Conservation (phyloP, 441 rosid genomes). For the Iberis amara region DNA sequence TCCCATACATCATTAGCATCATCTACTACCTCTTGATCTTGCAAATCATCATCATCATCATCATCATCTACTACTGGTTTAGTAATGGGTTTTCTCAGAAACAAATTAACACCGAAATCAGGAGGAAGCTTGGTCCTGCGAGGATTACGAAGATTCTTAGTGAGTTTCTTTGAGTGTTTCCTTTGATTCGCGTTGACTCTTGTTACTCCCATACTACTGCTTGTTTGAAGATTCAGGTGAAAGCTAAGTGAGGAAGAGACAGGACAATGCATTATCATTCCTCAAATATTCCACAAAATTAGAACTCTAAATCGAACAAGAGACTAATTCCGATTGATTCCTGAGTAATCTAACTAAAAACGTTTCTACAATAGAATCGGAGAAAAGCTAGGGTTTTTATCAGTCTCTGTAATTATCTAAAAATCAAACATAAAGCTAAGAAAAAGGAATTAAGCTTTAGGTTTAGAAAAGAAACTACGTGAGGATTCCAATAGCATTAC, state of each 20-base stretch:
- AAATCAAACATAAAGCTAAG: slow-evolving; percentile 2
- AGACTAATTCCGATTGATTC: neutral
- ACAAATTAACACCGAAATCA: slow-evolving; percentile 70
- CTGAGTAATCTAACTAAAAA: slow-evolving; percentile 1
- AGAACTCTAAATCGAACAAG: neutral
- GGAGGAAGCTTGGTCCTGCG: slow-evolving; percentile 75
- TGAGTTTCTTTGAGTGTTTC: slow-evolving; percentile 34
- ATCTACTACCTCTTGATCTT: slow-evolving; percentile 18
- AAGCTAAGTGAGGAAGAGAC: slow-evolving; percentile 26
- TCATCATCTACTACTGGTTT: slow-evolving; percentile 10
- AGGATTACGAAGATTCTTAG: slow-evolving; percentile 58
- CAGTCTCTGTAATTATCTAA: neutral
- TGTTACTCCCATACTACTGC: neutral
- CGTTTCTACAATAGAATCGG: neutral
- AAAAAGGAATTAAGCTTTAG: slow-evolving; percentile 7
- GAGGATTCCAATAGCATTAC: neutral
- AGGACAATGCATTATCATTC: slow-evolving; percentile 21
- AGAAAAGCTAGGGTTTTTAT: slow-evolving; percentile 19
- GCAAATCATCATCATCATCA: no score
- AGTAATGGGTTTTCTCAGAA: slow-evolving; percentile 49
- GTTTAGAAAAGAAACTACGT: neutral
- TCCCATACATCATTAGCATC: slow-evolving; percentile 43
- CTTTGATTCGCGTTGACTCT: slow-evolving; percentile 31
- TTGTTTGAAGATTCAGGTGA: slow-evolving; percentile 16
- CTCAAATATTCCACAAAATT: neutral